Evolutionary conservation across 768 basidiomycete species (phyloP), one percentile per base, ranked within the genome.

Genomic region (Fistulinella prunicolor): DNA sequence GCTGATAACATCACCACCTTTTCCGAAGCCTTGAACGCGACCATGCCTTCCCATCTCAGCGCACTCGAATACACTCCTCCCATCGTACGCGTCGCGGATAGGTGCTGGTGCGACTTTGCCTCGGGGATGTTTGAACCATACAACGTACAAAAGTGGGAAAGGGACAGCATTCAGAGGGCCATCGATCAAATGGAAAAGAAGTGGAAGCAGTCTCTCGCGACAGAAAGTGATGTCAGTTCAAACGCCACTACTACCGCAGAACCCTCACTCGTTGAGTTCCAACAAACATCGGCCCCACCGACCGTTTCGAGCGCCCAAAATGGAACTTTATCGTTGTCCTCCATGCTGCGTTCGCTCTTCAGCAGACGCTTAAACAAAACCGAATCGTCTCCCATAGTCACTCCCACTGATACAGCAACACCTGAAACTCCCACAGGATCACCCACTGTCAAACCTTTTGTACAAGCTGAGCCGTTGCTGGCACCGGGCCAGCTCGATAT

Each of bases 41-140:
- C 73, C 20, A 72, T 77, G 9, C 55, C 71, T 8, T 40, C 68
- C 17, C 68, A 71, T 45, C 73, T 76, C 56, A 52, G 67, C 12
- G 62, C 70, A 8, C 66, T 58, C 17, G 51, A 66, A 13, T 49
- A 78, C 10, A 54, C 79, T 5, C 84, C 85, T 0, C 66, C 75
- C 2, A 75, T 80, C 38, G 80, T 92, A 41, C 81, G 78, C 22
- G 75, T 87, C 3, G 73, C 77, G 4, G 90, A 92, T 56, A 81
- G 89, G 38, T 93, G 90, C 61, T 93, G 90, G 90, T 92, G 89
- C 55, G 89, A 92, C 58, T 71, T 90, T 50, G 78, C 82, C 17
- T 69, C 72, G 16, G 75, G 76, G 13, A 71, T 89, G 50, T 93
- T 92, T 56, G 81, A 86, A 53, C 85, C 88, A 7, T 90, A 83